Base-by-base conservation (phyloP, 148 eudicot species). In the Persicaria tinctoria region DNA sequence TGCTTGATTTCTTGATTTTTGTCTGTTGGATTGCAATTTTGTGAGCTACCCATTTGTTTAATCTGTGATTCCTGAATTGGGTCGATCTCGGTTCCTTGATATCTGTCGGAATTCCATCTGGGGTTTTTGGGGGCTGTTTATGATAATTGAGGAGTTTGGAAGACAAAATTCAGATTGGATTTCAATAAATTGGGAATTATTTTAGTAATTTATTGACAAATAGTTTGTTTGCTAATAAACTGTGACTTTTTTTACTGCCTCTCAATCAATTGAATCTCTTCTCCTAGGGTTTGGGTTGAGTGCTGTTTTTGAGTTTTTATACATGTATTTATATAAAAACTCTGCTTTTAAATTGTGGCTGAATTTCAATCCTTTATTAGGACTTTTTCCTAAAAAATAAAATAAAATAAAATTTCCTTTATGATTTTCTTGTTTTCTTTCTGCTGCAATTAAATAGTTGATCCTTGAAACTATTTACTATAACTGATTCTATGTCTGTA, bases 31-130 rank as follows among this genome's bases (percentile, higher is more conserved):
- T 69, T 57, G 60, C 8, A 53, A 45, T 66, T 80, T 51, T 77
- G 23, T 20, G 44, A 66, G 23, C 32, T 72, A 51, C 80, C 88
- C 85, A 47, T 66, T 74, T 80, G 73, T 49, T 57, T 54, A 38
- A 13, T n/a, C 12, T 79, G 18, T 16, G 51, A 53, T 49, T 50
- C 68, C 17, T 45, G 41, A 73, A 55, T 10, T 80, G 85, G 86
- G 86, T 79, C 70, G 75, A 11, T 77, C 17, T 81, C 55, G 41
- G 41, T 55, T 73, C 66, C 4, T 4, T 6, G 23, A 63, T n/a
- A 55, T 72, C 45, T 49, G 74, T 71, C 1, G 6, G n/a, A 49
- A 27, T 50, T 72, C 47, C 8, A 8, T 14, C 48, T 38, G 9
- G 46, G 55, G 14, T 47, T 27, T 18, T 41, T 38, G 5, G 62